phyloP scores from a whole-genome alignment of 1,139 yeast genomes.

The Yamadazyma pseudoaaseri region DNA sequence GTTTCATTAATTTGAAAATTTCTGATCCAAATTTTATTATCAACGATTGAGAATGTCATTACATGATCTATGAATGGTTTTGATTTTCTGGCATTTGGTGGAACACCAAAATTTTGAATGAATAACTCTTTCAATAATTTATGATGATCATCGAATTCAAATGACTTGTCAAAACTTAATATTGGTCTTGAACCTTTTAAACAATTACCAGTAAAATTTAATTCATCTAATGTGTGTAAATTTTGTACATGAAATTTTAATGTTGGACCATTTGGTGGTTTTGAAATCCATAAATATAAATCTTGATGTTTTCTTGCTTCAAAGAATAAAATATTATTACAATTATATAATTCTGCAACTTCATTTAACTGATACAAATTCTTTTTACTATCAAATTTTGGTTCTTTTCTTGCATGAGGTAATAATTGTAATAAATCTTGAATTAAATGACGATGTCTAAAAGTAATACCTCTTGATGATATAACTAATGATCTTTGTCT shows the following conservation, averaged over 20 bases:
- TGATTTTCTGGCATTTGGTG: slow-evolving; percentile 90
- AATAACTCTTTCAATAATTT: slow-evolving; percentile 82
- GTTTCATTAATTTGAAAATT: slow-evolving; percentile 90
- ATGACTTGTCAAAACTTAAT: slow-evolving; percentile 79
- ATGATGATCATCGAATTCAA: slow-evolving; percentile 59
- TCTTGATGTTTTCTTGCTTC: slow-evolving; percentile 97
- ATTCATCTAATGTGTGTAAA: slow-evolving; percentile 92
- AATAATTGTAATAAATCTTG: slow-evolving; percentile 74
- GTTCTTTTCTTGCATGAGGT: slow-evolving; percentile 97
- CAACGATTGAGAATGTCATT: slow-evolving; percentile 88
- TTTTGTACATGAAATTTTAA: slow-evolving; percentile 91
- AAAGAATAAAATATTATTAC: slow-evolving; percentile 91
- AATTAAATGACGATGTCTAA: slow-evolving; percentile 92
- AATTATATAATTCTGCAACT: slow-evolving; percentile 94
- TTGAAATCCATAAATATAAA: slow-evolving; percentile 89
- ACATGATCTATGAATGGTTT: slow-evolving; percentile 97
- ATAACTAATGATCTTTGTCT: slow-evolving; percentile 82
- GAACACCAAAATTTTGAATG: slow-evolving; percentile 89
- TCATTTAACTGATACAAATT: slow-evolving; percentile 87
- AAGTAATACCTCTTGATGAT: slow-evolving; percentile 92
- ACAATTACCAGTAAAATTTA: slow-evolving; percentile 95
- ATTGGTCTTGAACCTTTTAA: slow-evolving; percentile 96
- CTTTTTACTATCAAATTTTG: slow-evolving; percentile 91
- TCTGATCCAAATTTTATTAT: slow-evolving; percentile 93
- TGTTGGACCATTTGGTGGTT: slow-evolving; percentile 98